phyloP scores from a whole-genome alignment of 441 rosid genomes.

The Pelargonium myrrhifolium region DNA sequence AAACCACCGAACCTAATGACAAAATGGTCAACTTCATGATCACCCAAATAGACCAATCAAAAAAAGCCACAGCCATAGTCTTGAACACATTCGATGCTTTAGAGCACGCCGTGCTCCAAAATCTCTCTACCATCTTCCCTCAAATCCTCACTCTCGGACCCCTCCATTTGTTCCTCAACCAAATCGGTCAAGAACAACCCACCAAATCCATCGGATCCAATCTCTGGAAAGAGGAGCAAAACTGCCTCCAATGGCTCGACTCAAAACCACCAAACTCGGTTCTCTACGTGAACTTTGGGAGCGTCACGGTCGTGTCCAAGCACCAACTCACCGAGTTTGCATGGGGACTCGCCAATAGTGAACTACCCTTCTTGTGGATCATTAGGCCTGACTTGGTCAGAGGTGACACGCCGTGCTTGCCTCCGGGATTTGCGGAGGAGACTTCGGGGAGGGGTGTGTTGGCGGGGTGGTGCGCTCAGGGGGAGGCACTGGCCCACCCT shows the following conservation, averaged over 20 bases:
- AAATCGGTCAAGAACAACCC: neutral
- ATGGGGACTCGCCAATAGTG: slow-evolving; percentile 20
- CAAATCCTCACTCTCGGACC: neutral
- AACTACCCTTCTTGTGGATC: neutral
- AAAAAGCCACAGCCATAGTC: neutral
- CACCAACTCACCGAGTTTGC: slow-evolving; percentile 40
- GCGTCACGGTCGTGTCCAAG: slow-evolving; percentile 18
- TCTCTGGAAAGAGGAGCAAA: neutral
- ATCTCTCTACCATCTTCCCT: neutral
- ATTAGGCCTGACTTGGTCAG: neutral
- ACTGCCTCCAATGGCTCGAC: neutral
- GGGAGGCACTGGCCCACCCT: neutral
- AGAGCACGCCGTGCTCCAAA: neutral
- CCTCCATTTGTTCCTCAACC: neutral
- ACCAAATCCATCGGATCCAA: neutral
- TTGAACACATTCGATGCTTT: neutral
- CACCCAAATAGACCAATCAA: neutral
- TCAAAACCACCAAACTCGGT: slow-evolving; percentile 25
- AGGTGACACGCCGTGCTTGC: neutral
- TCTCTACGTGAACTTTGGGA: slow-evolving; percentile 27
- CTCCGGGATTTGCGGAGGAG: neutral
- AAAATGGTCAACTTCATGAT: neutral
- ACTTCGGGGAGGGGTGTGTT: neutral
- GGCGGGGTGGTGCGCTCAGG: neutral
- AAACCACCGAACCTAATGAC: neutral